Evolutionary conservation across 1,284 basidiomycete species (phyloP), one percentile per base, ranked within the genome.

Genomic region (Boletus mariae): DNA sequence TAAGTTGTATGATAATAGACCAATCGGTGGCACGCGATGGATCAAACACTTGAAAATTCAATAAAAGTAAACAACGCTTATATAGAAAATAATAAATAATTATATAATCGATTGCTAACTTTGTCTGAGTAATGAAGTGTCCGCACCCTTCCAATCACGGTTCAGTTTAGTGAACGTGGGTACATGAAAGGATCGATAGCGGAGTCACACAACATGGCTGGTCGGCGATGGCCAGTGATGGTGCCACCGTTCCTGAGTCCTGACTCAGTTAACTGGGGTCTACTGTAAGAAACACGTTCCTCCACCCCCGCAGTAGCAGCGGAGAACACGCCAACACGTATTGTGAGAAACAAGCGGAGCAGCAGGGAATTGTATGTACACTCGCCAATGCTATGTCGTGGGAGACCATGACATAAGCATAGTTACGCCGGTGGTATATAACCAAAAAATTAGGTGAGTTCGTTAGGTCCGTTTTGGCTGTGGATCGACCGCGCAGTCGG

Each of bases 401-500:
- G 1, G 65, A 72, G 59, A 45, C 13, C 0, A 53, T 68, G 44
- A 72, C 47, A 57, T 72, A 70, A 72, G 46, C 15, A 0, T 40
- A 1, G 48, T 48, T 53, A 34, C 50, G 6, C 41, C 6, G 43
- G 34, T 46, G 40, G 50, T 68, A 68, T 69, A 64, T 65, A 71
- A 54, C 15, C 37, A 48, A 70, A 71, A 71, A 57, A 55, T 45
- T 29, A 38, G 43, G 17, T 40, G 29, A 44, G 40, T 53, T 56
- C 15, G 31, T 25, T 38, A 70, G 66, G 68, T 56, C 65, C 54
- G 65, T 66, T 55, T 57, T 63, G 71, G 67, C 70, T 65, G 69
- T 73, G 76, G 74, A 77, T 77, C 76, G 74, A 76, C 75, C 63
- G 68, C 68, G 69, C 69, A 67, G 69, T 71, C 65, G 68, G 66